Conservation (phyloP, 441 rosid genomes). For the Populus hybrid region DNA sequence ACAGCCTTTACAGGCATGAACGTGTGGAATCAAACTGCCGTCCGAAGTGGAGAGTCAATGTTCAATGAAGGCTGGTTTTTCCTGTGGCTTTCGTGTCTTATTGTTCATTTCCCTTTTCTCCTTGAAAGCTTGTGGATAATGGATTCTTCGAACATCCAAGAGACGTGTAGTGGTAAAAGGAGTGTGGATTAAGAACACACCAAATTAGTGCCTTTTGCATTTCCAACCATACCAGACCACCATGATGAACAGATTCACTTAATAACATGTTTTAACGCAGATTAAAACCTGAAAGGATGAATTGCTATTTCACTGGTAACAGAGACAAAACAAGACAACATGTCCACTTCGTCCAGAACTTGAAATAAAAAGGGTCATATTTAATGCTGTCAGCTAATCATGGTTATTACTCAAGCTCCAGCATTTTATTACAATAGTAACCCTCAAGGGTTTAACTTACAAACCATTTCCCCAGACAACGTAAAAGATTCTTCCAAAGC, state of each 20-base stretch:
- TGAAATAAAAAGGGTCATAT: background rate
- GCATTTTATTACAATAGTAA: background rate
- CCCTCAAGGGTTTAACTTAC: background rate
- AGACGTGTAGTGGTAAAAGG: background rate
- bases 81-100: background rate
- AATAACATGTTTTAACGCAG: background rate
- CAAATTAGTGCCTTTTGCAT: background rate
- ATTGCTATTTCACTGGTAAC: background rate
- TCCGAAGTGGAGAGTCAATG: background rate
- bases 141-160: background rate
- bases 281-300: background rate
- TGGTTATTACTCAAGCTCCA: background rate
- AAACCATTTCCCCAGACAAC: background rate
- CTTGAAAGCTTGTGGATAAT: background rate
- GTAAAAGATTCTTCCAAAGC: background rate
- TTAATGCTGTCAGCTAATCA: background rate
- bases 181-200: background rate
- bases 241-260: background rate
- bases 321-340: background rate
- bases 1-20: background rate
- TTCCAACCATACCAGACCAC: background rate
- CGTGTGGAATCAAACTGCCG: conserved; percentile 5
- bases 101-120: background rate
- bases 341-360: background rate
- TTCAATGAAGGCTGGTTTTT: background rate